phyloP scores from a whole-genome alignment of 2,329 filamentous ascomycete genomes.

The Nemania sp. region DNA sequence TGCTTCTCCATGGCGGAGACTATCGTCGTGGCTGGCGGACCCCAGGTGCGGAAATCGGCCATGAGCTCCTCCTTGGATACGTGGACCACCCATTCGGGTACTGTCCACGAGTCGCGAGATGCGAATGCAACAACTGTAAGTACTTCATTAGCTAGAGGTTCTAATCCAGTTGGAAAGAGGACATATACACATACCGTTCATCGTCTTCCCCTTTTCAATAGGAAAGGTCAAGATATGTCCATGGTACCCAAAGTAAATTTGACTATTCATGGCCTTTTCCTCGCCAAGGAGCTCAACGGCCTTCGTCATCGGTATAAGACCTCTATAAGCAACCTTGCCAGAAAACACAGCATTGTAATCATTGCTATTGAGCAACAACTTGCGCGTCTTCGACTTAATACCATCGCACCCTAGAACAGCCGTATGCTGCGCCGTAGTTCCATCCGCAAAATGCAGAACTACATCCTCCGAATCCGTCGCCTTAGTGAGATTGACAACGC shows the following conservation, averaged over 20 bases:
- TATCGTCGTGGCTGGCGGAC: conserved; percentile 25
- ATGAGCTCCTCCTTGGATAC: conserved; percentile 33
- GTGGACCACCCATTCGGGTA: conserved; percentile 32
- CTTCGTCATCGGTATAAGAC: conserved; percentile 52
- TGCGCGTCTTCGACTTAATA: conserved; percentile 60
- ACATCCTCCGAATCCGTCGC: conserved; percentile 29
- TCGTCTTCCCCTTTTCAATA: conserved; percentile 35
- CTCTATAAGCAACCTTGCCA: conserved; percentile 54
- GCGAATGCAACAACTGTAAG: conserved; percentile 34
- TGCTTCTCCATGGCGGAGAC: conserved; percentile 42
- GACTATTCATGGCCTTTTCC: conserved; percentile 36
- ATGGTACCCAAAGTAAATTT: conserved; percentile 48
- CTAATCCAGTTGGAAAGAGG: not conserved
- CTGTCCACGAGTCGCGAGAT: conserved; percentile 31
- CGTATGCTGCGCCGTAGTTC: conserved; percentile 43
- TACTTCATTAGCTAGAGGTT: not conserved
- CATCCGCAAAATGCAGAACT: conserved; percentile 44
- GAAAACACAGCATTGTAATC: conserved; percentile 41
- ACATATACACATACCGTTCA: conserved; percentile 32
- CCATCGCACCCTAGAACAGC: conserved; percentile 64
- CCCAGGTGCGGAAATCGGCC: conserved; percentile 32
- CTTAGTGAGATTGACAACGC: conserved; percentile 39
- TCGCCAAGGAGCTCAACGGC: conserved; percentile 54
- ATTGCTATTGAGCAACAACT: conserved; percentile 51
- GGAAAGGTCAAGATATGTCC: conserved; percentile 66